Evolutionary conservation across 306 rosid species (phyloP), one percentile per base, ranked within the genome.

Genomic region (Albizia julibrissin): DNA sequence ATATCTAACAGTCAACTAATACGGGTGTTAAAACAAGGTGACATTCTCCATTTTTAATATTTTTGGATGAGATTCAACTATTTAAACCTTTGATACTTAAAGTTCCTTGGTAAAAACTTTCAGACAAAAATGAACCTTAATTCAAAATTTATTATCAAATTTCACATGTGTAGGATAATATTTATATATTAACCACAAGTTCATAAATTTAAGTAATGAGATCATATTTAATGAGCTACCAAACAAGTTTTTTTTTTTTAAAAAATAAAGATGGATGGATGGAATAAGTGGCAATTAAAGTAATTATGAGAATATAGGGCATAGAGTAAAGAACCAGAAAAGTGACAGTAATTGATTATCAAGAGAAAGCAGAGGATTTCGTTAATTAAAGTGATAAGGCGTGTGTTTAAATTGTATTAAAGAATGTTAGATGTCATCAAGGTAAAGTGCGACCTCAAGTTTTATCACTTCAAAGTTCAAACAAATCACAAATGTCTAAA

Each of bases 1-100:
- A 37, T 37, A 37, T 5, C 6, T 6, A 37, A 6, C 40, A 37
- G 8, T 6, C 8, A 6, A 37, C 40, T 37, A 37, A 37, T 6
- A 1, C 1, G 0, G 0, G 0, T 34, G 8, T 5, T 34, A 34
- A 37, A 37, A 37, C 3, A 37, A 5, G 40, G 8, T 37, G 8
- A 1, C 1, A 5, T 37, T 37, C 1, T 37, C 1, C 1, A 37
- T 37, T 37, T 37, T 5, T 37, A 37, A 37, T 37, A 37, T 1
- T 37, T 6, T 37, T 0, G 0, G 8, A 0, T 0, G 6, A 37
- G 6, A 37, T 34, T 37, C 1, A 37, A 37, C 40, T 8, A 1
- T 37, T 6, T 37, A 6, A 37, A 37, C 1, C 6, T 37, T 0
- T 0, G 1, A 37, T 37, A 0, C 1, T 1, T 0, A 37, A 8